Evolutionary conservation across 164 flowering plant species (phyloP).

Genomic region (grape (Vitis vinifera)): DNA sequence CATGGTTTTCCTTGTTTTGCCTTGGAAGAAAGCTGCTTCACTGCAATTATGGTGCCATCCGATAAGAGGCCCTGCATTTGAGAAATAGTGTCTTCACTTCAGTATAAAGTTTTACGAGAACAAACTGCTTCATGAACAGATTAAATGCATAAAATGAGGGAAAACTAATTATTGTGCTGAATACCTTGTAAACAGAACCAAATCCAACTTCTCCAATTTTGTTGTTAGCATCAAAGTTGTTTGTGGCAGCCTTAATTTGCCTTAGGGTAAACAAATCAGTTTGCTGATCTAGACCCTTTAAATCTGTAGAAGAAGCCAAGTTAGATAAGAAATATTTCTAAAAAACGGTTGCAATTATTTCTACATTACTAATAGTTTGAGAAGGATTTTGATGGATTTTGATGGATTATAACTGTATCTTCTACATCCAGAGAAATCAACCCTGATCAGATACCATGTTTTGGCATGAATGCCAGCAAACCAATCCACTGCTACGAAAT

Average conservation of each 20-base stretch:
- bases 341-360: not conserved
- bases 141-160: not conserved
- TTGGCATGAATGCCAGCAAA: too few species aligned
- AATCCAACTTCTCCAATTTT: conserved; percentile 75
- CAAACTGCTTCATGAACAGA: not conserved
- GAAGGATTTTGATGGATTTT: too few species aligned
- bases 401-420: too few species aligned
- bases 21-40: conserved; percentile 30
- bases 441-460: not conserved
- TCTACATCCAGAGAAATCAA: not conserved
- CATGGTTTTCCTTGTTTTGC: conserved; percentile 34
- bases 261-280: conserved; percentile 40
- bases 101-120: not conserved
- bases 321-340: not conserved
- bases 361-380: too few species aligned
- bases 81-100: not conserved
- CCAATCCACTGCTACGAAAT: too few species aligned
- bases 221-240: conserved; percentile 44
- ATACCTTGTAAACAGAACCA: conserved; percentile 66
- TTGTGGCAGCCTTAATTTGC: conserved; percentile 57
- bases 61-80: conserved; percentile 22
- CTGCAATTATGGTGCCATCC: conserved; percentile 27
- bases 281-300: conserved; percentile 39
- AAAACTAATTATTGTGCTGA: not conserved
- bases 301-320: conserved; percentile 24